Conservation (phyloP, 2,329 filamentous ascomycete genomes). For the Claviceps sp. region DNA sequence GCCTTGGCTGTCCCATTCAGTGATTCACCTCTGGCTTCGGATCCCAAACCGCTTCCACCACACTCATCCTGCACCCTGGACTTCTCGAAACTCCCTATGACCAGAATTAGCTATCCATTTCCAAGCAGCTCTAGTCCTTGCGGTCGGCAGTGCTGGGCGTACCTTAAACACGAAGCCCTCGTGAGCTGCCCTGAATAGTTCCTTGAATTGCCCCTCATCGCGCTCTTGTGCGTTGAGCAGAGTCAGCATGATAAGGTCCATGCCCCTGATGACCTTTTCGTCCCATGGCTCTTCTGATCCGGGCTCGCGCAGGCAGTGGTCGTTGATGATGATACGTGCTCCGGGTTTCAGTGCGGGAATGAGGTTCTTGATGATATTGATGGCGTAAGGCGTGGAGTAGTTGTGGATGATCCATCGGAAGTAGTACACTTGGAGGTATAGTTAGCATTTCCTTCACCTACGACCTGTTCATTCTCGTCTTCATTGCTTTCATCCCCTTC, state of each 20-base stretch:
- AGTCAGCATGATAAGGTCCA: conserved; percentile 40
- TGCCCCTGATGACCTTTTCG: conserved; percentile 32
- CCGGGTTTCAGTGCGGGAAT: conserved; percentile 42
- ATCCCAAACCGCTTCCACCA: conserved; percentile 35
- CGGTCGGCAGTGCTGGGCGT: conserved; percentile 2
- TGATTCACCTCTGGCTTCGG: conserved; percentile 5
- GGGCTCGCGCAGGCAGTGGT: conserved; percentile 29
- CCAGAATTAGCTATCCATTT: background rate
- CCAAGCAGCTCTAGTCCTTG: background rate
- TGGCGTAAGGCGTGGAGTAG: conserved; percentile 40
- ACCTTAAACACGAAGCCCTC: conserved; percentile 30
- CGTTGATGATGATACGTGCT: conserved; percentile 32
- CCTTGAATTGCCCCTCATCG: conserved; percentile 29
- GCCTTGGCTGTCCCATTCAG: background rate
- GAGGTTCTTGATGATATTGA: conserved; percentile 35
- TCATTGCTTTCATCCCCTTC: too few relatives aligned
- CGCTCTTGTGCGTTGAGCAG: conserved; percentile 39
- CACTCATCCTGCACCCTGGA: conserved; percentile 31
- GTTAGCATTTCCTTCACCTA: background rate
- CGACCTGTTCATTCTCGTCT: too few relatives aligned
- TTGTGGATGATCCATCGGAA: conserved; percentile 50
- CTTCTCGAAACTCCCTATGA: conserved; percentile 26
- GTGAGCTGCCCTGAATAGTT: conserved; percentile 30
- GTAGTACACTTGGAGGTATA: conserved; percentile 31
- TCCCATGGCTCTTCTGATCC: conserved; percentile 29